Conservation (phyloP, 768 basidiomycete genomes). For the Coprinopsis marcescibilis region DNA sequence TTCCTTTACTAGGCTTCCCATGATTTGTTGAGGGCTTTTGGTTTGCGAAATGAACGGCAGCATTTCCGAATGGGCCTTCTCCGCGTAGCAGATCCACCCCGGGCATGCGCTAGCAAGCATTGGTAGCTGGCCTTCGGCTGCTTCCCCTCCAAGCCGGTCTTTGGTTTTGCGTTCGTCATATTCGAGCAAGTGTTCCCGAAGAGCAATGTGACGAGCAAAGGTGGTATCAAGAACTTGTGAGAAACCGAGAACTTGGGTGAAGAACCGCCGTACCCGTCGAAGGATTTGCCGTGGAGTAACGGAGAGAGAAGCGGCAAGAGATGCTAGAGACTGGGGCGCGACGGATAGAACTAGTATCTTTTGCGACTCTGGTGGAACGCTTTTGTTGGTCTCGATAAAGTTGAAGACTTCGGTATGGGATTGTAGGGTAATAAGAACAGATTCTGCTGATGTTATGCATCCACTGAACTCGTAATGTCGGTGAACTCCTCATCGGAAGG, state of each 20-base stretch:
- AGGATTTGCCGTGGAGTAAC: conserved; percentile 54
- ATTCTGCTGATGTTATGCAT: conserved; percentile 98
- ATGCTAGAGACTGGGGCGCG: conserved; percentile 22
- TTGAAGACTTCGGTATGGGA: conserved; percentile 89
- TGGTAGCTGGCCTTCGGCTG: conserved; percentile 47
- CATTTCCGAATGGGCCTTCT: conserved; percentile 94
- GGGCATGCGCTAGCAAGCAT: conserved; percentile 97
- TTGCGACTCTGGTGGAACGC: conserved; percentile 16
- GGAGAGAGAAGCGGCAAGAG: conserved; percentile 21
- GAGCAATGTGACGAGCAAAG: conserved; percentile 82
- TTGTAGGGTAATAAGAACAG: conserved; percentile 92
- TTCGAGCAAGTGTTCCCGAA: conserved; percentile 78
- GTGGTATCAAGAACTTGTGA: conserved; percentile 90
- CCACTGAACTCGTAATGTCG: conserved; percentile 46
- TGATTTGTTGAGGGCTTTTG: conserved; percentile 91
- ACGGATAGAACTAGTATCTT: conserved; percentile 77
- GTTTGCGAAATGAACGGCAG: conserved; percentile 83
- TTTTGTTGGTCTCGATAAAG: conserved; percentile 57
- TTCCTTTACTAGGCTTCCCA: conserved; percentile 89
- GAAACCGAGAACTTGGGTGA: conserved; percentile 61
- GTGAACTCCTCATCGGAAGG: conserved; percentile 1
- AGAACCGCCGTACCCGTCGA: conserved; percentile 67
- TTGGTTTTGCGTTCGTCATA: conserved; percentile 64
- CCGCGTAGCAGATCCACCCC: conserved; percentile 99
- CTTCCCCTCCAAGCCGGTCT: conserved; percentile 15